Percentiles rank a stretch among this genome's conserved stretches.
These are phyloP conservation scores for Globisporangium middletonii DNA, from an alignment of 352 stramenopile species.

Conservation along the genomic window DNA sequence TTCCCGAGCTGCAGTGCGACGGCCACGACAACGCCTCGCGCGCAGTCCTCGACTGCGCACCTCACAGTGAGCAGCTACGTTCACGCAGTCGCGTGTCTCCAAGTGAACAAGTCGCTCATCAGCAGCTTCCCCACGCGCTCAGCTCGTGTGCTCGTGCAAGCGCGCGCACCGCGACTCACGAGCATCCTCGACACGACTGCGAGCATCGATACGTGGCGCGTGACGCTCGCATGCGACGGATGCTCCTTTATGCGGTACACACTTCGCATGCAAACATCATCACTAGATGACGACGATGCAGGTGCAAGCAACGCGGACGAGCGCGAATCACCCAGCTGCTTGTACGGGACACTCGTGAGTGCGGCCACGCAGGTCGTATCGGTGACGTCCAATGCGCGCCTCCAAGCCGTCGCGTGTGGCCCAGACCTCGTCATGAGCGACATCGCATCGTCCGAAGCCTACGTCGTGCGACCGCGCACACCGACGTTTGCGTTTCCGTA, in stretches of 20 bases:
- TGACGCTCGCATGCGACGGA: slow-evolving; percentile 25
- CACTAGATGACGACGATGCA: too few relatives aligned
- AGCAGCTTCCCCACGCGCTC: slow-evolving; percentile 50
- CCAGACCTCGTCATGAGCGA: slow-evolving; percentile 25
- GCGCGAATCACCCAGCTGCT: slow-evolving; percentile 30
- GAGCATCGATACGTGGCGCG: slow-evolving; percentile 33
- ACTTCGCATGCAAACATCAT: slow-evolving; percentile 12
- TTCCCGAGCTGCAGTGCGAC: slow-evolving; percentile 35
- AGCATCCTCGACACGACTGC: slow-evolving; percentile 21
- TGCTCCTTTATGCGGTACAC: slow-evolving; percentile 52
- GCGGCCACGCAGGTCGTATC: slow-evolving; percentile 11
- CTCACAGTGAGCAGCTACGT: slow-evolving; percentile 42
- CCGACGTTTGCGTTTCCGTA: slow-evolving; percentile 29
- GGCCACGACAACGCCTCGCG: slow-evolving; percentile 1
- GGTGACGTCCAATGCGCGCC: slow-evolving; percentile 29
- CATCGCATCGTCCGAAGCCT: slow-evolving; percentile 15
- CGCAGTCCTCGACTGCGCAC: slow-evolving; percentile 4
- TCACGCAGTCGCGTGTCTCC: slow-evolving; percentile 44
- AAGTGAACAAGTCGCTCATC: slow-evolving; percentile 20
- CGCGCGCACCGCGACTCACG: slow-evolving; percentile 23
- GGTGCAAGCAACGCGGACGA: neutral
- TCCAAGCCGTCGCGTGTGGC: slow-evolving; percentile 42
- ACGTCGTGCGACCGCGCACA: slow-evolving; percentile 28
- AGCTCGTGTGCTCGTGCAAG: slow-evolving; percentile 35
- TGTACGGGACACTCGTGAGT: slow-evolving; percentile 23